A percentile compares a stretch with the other conserved stretches of the same genome.
These are phyloP conservation scores for Penicillium salamii DNA, from an alignment of 495 filamentous ascomycete species.

Conservation along the genomic window DNA sequence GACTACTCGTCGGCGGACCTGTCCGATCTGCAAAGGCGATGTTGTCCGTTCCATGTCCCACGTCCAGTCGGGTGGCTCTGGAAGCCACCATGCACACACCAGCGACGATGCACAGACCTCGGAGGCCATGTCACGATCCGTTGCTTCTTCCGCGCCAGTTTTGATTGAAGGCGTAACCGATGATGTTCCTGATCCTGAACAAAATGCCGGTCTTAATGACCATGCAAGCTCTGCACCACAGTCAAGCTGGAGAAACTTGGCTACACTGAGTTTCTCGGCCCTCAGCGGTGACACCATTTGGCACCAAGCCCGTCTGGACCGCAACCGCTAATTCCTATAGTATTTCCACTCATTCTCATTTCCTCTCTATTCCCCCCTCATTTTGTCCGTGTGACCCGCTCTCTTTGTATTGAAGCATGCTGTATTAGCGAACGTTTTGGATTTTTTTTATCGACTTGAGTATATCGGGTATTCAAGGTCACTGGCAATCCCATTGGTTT, in stretches of 20 bases:
- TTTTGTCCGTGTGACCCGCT: conserved; percentile 11
- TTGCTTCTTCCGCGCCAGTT: conserved; percentile 49
- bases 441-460: conserved; percentile 24
- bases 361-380: conserved; percentile 8
- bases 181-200: conserved; percentile 38
- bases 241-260: conserved; percentile 40
- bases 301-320: conserved; percentile 45
- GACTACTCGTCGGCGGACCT: conserved; percentile 89
- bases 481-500: too few relatives aligned
- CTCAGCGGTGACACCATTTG: conserved; percentile 52
- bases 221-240: conserved; percentile 37
- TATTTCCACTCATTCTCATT: conserved; percentile 14
- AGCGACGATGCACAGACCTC: conserved; percentile 30
- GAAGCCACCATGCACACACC: conserved; percentile 45
- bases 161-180: conserved; percentile 35
- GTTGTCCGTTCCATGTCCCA: conserved; percentile 69
- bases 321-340: conserved; percentile 33
- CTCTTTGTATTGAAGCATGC: conserved; percentile 25
- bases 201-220: conserved; percentile 38
- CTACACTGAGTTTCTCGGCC: conserved; percentile 46
- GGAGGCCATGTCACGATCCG: conserved; percentile 17
- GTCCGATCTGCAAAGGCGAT: conserved; percentile 96
- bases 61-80: conserved; percentile 44
- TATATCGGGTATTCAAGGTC: conserved; percentile 28
- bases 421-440: conserved; percentile 39